These are phyloP conservation scores for Psilocybe cyanescens DNA, from an alignment of 768 basidiomycete genomes.

Conservation along the genomic window DNA sequence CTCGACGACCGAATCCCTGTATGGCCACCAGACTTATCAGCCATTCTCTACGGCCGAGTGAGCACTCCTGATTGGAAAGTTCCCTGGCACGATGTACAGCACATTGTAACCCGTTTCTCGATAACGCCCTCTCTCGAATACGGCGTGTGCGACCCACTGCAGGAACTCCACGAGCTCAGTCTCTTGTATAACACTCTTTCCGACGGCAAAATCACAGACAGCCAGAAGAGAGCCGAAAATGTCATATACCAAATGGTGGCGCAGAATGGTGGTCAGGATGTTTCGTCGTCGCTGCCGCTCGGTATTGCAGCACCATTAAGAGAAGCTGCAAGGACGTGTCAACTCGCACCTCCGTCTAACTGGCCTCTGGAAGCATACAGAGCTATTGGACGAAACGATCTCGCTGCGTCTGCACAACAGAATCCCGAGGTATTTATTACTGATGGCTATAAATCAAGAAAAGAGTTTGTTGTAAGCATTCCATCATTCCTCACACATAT, in stretches of 20 bases:
- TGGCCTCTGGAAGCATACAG: slow-evolving; percentile 76
- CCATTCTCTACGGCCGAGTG: slow-evolving; percentile 61
- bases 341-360: slow-evolving; percentile 71
- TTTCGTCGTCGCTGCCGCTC: slow-evolving; percentile 62
- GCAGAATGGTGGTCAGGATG: slow-evolving; percentile 45
- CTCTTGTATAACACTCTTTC: slow-evolving; percentile 62
- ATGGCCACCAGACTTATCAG: slow-evolving; percentile 78
- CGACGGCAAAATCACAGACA: slow-evolving; percentile 51
- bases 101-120: slow-evolving; percentile 51
- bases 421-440: slow-evolving; percentile 46
- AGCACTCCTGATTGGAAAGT: slow-evolving; percentile 74
- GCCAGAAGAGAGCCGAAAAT: slow-evolving; percentile 68
- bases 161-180: slow-evolving; percentile 55
- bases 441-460: slow-evolving; percentile 59
- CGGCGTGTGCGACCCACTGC: slow-evolving; percentile 63
- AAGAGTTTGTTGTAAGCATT: slow-evolving; percentile 59
- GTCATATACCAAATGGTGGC: slow-evolving; percentile 61
- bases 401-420: slow-evolving; percentile 64
- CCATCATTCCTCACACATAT: background rate
- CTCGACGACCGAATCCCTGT: slow-evolving; percentile 76
- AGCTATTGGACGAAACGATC: slow-evolving; percentile 74
- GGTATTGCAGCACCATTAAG: slow-evolving; percentile 79
- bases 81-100: slow-evolving; percentile 51
- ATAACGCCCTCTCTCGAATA: slow-evolving; percentile 62
- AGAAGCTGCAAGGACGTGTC: slow-evolving; percentile 86